Base-by-base conservation (phyloP, 2,329 filamentous ascomycete genomes). In the Purpureocillium takamizusanense region DNA sequence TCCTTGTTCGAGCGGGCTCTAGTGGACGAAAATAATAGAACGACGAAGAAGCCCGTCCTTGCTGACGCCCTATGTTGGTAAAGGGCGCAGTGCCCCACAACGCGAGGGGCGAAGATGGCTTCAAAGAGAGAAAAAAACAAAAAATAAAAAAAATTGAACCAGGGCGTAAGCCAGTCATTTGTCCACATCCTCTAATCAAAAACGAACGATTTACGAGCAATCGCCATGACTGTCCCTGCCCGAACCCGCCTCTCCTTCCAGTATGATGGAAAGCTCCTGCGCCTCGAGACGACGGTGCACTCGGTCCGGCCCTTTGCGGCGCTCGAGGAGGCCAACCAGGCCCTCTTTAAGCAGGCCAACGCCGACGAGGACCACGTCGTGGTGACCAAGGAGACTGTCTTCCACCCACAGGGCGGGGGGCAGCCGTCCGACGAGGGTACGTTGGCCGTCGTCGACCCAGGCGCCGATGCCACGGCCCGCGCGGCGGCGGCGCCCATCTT, bases 321-420 rank as follows among this genome's bases (percentile, higher is more conserved):
- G 2, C 65, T 83, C 1, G 65, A 74, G 3, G 61, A 70, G 27
- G 56, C 62, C 25, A 73, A 76, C 40, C 68, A 62, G 37, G 52
- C 59, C 7, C 69, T 84, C 9, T 79, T 79, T 63, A 83, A 83
- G 52, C 59, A 71, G 11, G 67, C 62, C 4, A 53, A 53, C 8
- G 65, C 71, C 5, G 55, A 67, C 6, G 55, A 67, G 2, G 67
- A 76, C 46, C 67, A 70, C 49, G 70, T 78, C n/a, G 56, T 85
- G 15, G 66, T 76, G 6, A 82, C 78, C 0, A 63, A 73, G 2
- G 60, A 72, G 34, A 86, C 83, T n/a, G 79, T 86, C 43, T 87
- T 87, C 59, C 79, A 87, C 44, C 76, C 80, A 0, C 83, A 87
- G 56, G 83, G 83, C 15, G 83, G 83, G 42, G 83, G 83, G 7